Percentiles rank a stretch among this genome's conserved stretches.
Evolutionary conservation across 177 flowering plant species (phyloP).

Genomic region (Vitis hybrid): DNA sequence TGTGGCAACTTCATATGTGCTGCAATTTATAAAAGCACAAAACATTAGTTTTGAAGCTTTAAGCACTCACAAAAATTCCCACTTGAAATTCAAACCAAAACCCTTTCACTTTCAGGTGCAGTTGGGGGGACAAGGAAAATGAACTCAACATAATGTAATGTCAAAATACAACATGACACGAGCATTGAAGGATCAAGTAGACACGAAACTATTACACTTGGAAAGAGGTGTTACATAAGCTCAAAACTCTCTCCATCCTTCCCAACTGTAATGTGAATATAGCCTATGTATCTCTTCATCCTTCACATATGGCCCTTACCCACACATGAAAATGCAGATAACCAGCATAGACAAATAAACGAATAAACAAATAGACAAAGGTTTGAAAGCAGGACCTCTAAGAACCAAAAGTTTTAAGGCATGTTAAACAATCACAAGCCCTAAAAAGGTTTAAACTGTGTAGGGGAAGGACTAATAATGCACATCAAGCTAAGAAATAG

Average conservation of each 20-base stretch:
- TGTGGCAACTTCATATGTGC: slow-evolving; percentile 98
- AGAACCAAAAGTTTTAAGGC: no score
- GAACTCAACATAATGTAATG: not conserved
- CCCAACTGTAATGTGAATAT: not conserved
- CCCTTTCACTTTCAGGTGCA: no score
- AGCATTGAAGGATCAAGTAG: not conserved
- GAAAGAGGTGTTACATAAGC: not conserved
- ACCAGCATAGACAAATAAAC: no score
- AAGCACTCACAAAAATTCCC: not conserved
- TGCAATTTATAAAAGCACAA: slow-evolving; percentile 36
- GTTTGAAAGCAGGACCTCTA: no score
- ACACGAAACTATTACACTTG: not conserved
- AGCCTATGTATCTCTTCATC: no score
- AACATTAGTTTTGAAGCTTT: slow-evolving; percentile 3
- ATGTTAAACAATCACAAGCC: no score
- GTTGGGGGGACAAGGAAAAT: not conserved
- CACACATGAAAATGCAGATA: no score
- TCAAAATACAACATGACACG: not conserved
- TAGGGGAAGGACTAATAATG: no score
- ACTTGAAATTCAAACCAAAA: not conserved
- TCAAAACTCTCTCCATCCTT: not conserved
- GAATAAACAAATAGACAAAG: no score
- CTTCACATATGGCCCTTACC: no score
- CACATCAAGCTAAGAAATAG: no score
- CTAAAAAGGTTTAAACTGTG: no score